These are phyloP conservation scores for Dactylellina sp. DNA, from an alignment of 2,329 filamentous ascomycete species.

Conservation along the genomic window DNA sequence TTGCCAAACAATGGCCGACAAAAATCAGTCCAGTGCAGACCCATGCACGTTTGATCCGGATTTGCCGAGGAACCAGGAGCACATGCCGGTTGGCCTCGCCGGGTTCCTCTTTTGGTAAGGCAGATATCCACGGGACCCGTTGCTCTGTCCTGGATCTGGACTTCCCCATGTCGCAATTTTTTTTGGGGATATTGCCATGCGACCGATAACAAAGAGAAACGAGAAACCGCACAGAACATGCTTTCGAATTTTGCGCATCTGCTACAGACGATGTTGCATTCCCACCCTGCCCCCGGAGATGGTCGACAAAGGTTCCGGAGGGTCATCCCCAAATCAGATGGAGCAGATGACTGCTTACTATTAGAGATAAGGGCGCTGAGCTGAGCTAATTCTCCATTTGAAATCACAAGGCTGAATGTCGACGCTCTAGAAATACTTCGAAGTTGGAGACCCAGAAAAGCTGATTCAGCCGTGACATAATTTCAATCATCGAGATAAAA, in stretches of 20 bases:
- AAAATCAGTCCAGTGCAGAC: no score
- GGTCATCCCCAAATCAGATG: neutral
- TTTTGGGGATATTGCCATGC: conserved; percentile 12
- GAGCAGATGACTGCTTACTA: conserved; percentile 7
- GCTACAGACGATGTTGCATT: conserved; percentile 20
- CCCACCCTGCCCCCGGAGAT: conserved; percentile 19
- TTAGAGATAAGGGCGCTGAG: conserved; percentile 5
- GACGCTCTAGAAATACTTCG: neutral
- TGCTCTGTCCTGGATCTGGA: no score
- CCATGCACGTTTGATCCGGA: conserved; percentile 21
- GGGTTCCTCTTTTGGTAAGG: conserved; percentile 26
- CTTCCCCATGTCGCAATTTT: conserved; percentile 10
- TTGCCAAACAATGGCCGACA: neutral
- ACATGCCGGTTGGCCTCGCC: no score
- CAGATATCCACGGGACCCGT: conserved; percentile 4
- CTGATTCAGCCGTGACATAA: conserved; percentile 20
- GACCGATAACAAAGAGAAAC: conserved; percentile 27
- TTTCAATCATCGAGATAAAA: no score
- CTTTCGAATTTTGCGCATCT: conserved; percentile 22
- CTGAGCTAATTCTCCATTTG: neutral
- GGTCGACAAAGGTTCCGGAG: neutral
- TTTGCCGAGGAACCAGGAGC: conserved; percentile 3
- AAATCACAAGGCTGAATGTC: neutral
- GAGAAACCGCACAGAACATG: neutral
- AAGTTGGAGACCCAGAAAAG: neutral